Evolutionary conservation across 2,329 filamentous ascomycete genomes (phyloP), one percentile per base, ranked within the genome.

Genomic region (Coniochaeta pulveracea): DNA sequence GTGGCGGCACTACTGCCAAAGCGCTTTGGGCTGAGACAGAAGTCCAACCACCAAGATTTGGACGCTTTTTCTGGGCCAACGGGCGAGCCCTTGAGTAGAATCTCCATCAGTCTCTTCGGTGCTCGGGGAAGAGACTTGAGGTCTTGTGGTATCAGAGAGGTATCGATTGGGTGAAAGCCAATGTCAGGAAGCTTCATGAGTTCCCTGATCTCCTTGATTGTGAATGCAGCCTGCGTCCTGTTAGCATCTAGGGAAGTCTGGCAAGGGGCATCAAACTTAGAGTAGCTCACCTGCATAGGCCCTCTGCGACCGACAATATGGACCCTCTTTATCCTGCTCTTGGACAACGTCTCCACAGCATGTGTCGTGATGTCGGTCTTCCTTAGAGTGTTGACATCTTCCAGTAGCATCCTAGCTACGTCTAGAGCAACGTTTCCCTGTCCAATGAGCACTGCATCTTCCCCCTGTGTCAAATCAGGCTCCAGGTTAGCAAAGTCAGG

Each of bases 361-460:
- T 84, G 72, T 40, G 86, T 82, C 2, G 88, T 78, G 30, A 98
- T 96, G 51, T 98, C 91, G 0, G 91, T 95, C 47, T 77, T 78
- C 6, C 72, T 67, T 28, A 98, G 63, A 15, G 69, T 60, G 46
- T 89, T 76, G 1, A 93, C 63, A 39, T 83, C 73, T 34, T 80
- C 77, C 10, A 98, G 65, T 5, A 98, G 63, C 47, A 93, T 89
- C 17, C 93, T 73, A 2, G 89, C 86, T 11, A 98, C 84, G 53
- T 98, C 91, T 30, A 98, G 63, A 1, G 91, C 91, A 7, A 98
- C 91, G 56, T 98, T 98, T 11, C 91, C 91, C 50, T 98, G 89
- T 2, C 91, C 91, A 42, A 98, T 77, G 30, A 98, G 69, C 19
- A 95, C 75, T 2, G 85, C 91, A 40, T 88, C 79, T 33, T 94